Base-by-base conservation (phyloP, 441 rosid genomes). In the Hura crepitans region DNA sequence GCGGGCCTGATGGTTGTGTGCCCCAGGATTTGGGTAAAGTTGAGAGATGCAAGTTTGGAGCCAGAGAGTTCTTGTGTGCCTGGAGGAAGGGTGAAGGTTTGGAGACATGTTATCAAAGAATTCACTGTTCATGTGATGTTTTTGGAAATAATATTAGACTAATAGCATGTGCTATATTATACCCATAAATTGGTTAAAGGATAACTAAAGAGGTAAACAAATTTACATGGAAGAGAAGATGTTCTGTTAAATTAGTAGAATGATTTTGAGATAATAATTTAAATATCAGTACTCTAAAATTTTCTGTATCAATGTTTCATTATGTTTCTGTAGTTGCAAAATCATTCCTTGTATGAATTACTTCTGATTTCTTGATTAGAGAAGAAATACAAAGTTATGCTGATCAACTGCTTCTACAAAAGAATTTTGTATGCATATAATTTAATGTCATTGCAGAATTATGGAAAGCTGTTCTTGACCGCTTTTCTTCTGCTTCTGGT, bases 401-500 rank as follows among this genome's bases (percentile, higher is more conserved):
- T 39, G 15, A 25, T 25, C 9, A 55, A 37, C 51, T 28, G 35
- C 30, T 71, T 45, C 62, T 56, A 51, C 20, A 18, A 12, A 20
- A 35, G 23, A 70, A 46, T 15, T 42, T 55, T 14, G 53, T 25
- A 30, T n/a, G 1, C 39, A 47, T 6, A 25, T 56, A 25, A 71
- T 25, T 59, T 28, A 3, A 28, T 33, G 25, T 51, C 31, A 49
- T 71, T 73, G 30, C 66, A 27, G 28, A 60, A 43, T 43, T 25
- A 20, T 60, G 2, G n/a, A 31, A 27, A 54, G 73, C 53, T 77
- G 60, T 30, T 20, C 12, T 72, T 42, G 12, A 17, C 30, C 66
- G n/a, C 63, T 42, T 37, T 1, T 20, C 25, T 50, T 15, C 47
- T 56, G 46, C 67, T 81, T n/a, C 57, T 39, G 72, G 67, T 51